Conservation (phyloP, 768 basidiomycete genomes). For the Butyriboletus loyo region DNA sequence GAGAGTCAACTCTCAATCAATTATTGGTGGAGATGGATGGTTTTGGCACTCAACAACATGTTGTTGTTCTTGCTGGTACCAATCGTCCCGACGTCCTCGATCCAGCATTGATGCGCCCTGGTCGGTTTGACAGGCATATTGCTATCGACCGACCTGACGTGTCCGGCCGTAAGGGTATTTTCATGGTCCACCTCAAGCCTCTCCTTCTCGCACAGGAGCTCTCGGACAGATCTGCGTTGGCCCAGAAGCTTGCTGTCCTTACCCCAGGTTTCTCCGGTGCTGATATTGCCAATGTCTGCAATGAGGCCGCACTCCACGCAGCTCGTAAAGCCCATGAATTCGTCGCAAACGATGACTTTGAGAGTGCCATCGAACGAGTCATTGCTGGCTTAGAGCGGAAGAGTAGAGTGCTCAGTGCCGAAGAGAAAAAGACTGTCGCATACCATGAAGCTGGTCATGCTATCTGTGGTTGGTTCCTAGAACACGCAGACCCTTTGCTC, state of each 20-base stretch:
- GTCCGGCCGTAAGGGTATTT: constrained; percentile 90
- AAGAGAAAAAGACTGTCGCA: constrained; percentile 98
- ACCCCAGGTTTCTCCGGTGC: constrained; percentile 99
- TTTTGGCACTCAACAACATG: constrained; percentile 94
- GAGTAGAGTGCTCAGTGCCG: constrained; percentile 85
- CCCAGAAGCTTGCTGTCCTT: constrained; percentile 92
- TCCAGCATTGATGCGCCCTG: constrained; percentile 91
- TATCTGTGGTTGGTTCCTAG: constrained; percentile 97
- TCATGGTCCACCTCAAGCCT: constrained; percentile 85
- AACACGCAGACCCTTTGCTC: constrained; percentile 93
- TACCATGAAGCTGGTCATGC: constrained; percentile 99
- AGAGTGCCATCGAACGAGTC: constrained; percentile 96
- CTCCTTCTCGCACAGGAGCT: constrained; percentile 63
- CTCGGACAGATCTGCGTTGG: constrained; percentile 51
- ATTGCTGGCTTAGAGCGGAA: constrained; percentile 97
- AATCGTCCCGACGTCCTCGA: constrained; percentile 97
- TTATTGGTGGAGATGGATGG: constrained; percentile 99
- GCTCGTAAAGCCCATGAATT: constrained; percentile 79
- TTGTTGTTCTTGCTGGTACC: constrained; percentile 95
- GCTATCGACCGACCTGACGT: constrained; percentile 94
- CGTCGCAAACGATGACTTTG: constrained; percentile 85
- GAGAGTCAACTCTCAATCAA: constrained; percentile 96
- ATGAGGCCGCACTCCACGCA: constrained; percentile 94
- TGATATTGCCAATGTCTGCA: constrained; percentile 98
- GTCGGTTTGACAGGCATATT: constrained; percentile 96